phyloP scores from a whole-genome alignment of 2,329 filamentous ascomycete species.

The Aspergillus alliaceus region DNA sequence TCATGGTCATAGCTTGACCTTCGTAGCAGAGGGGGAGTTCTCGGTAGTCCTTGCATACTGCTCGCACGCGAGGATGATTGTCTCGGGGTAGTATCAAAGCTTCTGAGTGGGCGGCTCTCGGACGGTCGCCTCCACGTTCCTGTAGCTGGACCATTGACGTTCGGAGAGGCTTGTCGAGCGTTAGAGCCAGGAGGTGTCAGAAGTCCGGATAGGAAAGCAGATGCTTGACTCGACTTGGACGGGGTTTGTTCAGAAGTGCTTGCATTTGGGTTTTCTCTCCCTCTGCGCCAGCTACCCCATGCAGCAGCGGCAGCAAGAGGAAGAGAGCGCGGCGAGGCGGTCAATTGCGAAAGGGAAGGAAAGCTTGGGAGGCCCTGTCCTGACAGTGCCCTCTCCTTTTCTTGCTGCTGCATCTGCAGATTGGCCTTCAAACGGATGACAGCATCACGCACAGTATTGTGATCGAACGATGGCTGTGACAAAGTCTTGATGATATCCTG shows the following conservation, averaged over 20 bases:
- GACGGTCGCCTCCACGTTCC: conserved; percentile 30
- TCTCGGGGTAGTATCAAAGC: conserved; percentile 28
- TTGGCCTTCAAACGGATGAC: conserved; percentile 92
- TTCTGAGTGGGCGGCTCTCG: conserved; percentile 36
- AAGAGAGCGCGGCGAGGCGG: conserved; percentile 73
- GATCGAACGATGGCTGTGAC: conserved; percentile 72
- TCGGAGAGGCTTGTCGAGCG: conserved; percentile 61
- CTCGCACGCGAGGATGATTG: conserved; percentile 33
- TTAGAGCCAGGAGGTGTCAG: conserved; percentile 85
- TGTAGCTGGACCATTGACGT: conserved; percentile 33
- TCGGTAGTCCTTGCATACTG: conserved; percentile 35
- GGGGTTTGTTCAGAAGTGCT: conserved; percentile 53
- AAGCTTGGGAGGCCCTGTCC: conserved; percentile 70
- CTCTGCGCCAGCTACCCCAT: conserved; percentile 92
- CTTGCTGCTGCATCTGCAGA: conserved; percentile 96
- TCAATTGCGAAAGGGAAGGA: conserved; percentile 72
- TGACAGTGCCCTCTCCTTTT: conserved; percentile 80
- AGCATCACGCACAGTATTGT: conserved; percentile 78
- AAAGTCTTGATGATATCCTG: conserved; percentile 86
- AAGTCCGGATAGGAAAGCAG: conserved; percentile 72
- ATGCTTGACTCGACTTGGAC: conserved; percentile 57
- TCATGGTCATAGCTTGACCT: conserved; percentile 60
- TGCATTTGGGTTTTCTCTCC: conserved; percentile 55
- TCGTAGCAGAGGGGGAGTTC: conserved; percentile 57
- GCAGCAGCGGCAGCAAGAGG: conserved; percentile 89